phyloP scores from a whole-genome alignment of 106 monocot species.

The Dioscorea dumetorum region DNA sequence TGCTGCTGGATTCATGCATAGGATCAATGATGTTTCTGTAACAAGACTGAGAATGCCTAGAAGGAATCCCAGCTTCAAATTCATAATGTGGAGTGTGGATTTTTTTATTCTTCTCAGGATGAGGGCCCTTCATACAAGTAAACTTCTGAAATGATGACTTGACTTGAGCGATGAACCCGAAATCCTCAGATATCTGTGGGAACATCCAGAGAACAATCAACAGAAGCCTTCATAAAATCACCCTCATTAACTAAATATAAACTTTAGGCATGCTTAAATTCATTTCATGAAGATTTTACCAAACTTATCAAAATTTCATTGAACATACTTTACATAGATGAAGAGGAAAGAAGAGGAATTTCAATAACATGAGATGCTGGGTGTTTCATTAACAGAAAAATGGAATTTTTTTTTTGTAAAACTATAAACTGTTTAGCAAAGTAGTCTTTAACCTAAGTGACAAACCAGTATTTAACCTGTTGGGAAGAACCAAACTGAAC shows the following conservation, averaged over 20 bases:
- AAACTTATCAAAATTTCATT: too few relatives aligned
- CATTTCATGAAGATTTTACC: too few relatives aligned
- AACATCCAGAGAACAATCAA: neutral
- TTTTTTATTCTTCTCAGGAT: conserved; percentile 5
- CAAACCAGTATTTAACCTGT: conserved; percentile 16
- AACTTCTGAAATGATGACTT: conserved; percentile 18
- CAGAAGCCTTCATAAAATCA: neutral
- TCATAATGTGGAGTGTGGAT: conserved; percentile 6
- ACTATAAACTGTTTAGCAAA: neutral
- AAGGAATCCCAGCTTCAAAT: conserved; percentile 15
- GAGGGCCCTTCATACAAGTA: conserved; percentile 2
- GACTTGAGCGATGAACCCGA: conserved; percentile 43
- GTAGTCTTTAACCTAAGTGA: neutral
- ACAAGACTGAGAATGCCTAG: neutral
- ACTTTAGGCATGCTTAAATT: too few relatives aligned
- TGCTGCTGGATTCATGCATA: conserved; percentile 6
- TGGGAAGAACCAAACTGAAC: conserved; percentile 35
- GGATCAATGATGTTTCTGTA: neutral
- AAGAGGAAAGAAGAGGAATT: too few relatives aligned
- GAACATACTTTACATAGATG: too few relatives aligned
- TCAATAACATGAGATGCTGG: too few relatives aligned
- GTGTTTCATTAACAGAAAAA: too few relatives aligned
- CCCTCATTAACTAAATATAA: too few relatives aligned
- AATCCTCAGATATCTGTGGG: conserved; percentile 51
- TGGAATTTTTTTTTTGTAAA: neutral